Conservation (phyloP, 352 stramenopile genomes). For the Globisporangium middletonii region DNA sequence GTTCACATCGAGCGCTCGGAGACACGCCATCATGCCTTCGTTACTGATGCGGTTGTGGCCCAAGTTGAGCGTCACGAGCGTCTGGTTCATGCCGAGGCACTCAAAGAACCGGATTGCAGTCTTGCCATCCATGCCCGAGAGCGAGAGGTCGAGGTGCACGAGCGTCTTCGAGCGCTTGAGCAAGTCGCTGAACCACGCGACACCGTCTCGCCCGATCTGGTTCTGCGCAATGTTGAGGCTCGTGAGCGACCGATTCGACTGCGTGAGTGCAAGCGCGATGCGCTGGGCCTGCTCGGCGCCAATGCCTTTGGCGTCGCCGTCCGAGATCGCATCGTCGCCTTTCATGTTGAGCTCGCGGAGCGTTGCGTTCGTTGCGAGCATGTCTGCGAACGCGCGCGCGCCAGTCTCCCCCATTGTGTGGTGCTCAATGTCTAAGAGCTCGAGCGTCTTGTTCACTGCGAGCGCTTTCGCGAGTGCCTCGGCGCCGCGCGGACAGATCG, state of each 20-base stretch:
- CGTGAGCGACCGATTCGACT: constrained; percentile 45
- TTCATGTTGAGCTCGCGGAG: constrained; percentile 62
- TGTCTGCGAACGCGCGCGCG: constrained; percentile 49
- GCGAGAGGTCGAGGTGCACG: constrained; percentile 54
- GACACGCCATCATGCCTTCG: constrained; percentile 60
- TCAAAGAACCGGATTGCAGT: constrained; percentile 58
- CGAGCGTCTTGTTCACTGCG: constrained; percentile 48
- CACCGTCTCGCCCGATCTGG: constrained; percentile 48
- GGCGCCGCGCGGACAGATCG: constrained; percentile 43
- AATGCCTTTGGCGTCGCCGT: constrained; percentile 39
- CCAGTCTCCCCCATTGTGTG: constrained; percentile 58
- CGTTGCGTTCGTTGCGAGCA: constrained; percentile 48
- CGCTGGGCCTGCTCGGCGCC: constrained; percentile 34
- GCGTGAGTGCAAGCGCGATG: constrained; percentile 35
- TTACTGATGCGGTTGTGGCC: constrained; percentile 69
- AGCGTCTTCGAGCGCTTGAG: constrained; percentile 49
- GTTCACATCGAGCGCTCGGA: constrained; percentile 52
- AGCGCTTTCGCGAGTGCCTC: constrained; percentile 50
- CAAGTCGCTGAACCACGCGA: constrained; percentile 42
- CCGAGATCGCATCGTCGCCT: constrained; percentile 46
- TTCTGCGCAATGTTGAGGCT: constrained; percentile 57
- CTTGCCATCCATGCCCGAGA: constrained; percentile 48
- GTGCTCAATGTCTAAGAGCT: constrained; percentile 65
- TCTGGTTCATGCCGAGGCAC: constrained; percentile 54
- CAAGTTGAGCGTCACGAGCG: constrained; percentile 41